These are phyloP conservation scores for Zostera marina DNA, from an alignment of 116 monocot species.

Conservation along the genomic window DNA sequence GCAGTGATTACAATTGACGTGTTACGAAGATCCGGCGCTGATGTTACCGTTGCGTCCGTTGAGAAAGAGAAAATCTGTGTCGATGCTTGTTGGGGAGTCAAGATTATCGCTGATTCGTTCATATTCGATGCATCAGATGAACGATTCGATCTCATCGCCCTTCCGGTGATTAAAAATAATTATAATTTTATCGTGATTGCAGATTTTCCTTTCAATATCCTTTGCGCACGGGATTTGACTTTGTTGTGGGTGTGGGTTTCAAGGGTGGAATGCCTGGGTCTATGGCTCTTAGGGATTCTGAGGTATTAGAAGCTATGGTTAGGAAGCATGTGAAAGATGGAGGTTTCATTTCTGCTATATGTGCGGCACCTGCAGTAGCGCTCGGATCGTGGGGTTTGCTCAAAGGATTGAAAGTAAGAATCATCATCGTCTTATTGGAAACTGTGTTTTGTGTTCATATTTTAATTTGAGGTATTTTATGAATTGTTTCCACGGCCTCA, in stretches of 20 bases:
- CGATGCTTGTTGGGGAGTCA: constrained; percentile 59
- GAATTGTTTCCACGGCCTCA: neutral
- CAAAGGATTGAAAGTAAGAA: constrained; percentile 48
- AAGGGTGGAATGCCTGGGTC: constrained; percentile 79
- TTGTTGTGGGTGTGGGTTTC: neutral
- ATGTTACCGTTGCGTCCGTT: constrained; percentile 72
- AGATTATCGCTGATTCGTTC: constrained; percentile 74
- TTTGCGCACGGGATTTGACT: neutral
- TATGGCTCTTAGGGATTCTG: constrained; percentile 44
- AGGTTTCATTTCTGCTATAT: constrained; percentile 57
- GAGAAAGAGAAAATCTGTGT: constrained; percentile 26
- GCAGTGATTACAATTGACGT: constrained; percentile 67
- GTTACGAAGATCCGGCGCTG: constrained; percentile 63
- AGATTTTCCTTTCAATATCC: constrained; percentile 5
- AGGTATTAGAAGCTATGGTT: constrained; percentile 39
- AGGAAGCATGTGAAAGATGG: constrained; percentile 57
- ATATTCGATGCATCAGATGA: constrained; percentile 25
- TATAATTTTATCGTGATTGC: neutral
- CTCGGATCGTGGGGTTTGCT: constrained; percentile 88
- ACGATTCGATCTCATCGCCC: constrained; percentile 76
- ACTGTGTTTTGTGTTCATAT: neutral
- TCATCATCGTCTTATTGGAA: neutral
- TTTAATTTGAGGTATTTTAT: neutral
- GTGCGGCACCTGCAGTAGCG: constrained; percentile 67
- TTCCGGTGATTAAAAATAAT: constrained; percentile 25